Evolutionary conservation across 2,329 filamentous ascomycete genomes (phyloP).

Genomic region (Alternaria gaisen): DNA sequence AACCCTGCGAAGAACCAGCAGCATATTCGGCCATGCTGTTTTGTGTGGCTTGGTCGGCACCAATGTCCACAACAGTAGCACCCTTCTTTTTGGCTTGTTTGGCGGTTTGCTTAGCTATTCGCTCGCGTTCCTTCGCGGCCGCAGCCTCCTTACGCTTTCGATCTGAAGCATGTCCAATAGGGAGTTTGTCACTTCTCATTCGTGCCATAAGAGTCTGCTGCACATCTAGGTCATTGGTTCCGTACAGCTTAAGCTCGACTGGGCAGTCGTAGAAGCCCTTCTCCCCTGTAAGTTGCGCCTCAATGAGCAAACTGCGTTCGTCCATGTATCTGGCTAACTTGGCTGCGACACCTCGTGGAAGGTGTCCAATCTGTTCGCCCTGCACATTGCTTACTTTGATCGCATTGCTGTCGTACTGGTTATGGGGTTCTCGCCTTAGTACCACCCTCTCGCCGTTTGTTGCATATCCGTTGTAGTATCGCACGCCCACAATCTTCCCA

Average conservation of each 20-base stretch:
- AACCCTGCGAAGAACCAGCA: conserved; percentile 37
- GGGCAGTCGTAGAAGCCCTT: conserved; percentile 78
- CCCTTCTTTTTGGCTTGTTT: conserved; percentile 42
- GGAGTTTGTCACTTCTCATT: conserved; percentile 72
- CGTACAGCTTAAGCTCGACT: conserved; percentile 73
- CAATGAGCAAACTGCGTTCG: conserved; percentile 65
- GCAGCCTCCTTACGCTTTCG: conserved; percentile 62
- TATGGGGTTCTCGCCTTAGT: conserved; percentile 68
- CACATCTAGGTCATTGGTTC: conserved; percentile 65
- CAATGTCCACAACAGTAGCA: conserved; percentile 33
- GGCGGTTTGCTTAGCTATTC: conserved; percentile 52
- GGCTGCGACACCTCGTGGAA: conserved; percentile 71
- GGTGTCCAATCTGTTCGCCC: conserved; percentile 78
- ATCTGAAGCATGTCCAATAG: conserved; percentile 53
- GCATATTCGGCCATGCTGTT: conserved; percentile 38
- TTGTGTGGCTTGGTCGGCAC: conserved; percentile 29
- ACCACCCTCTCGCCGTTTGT: conserved; percentile 48
- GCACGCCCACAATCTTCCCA: conserved; percentile 67
- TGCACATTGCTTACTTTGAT: conserved; percentile 82
- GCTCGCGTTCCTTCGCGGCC: conserved; percentile 64
- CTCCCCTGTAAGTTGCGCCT: conserved; percentile 73
- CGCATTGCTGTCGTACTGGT: conserved; percentile 69
- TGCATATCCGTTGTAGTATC: conserved; percentile 51
- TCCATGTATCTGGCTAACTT: conserved; percentile 77
- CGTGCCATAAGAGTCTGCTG: conserved; percentile 65